Evolutionary conservation across 1,284 basidiomycete species (phyloP).

Genomic region (Ustilago loliicola): DNA sequence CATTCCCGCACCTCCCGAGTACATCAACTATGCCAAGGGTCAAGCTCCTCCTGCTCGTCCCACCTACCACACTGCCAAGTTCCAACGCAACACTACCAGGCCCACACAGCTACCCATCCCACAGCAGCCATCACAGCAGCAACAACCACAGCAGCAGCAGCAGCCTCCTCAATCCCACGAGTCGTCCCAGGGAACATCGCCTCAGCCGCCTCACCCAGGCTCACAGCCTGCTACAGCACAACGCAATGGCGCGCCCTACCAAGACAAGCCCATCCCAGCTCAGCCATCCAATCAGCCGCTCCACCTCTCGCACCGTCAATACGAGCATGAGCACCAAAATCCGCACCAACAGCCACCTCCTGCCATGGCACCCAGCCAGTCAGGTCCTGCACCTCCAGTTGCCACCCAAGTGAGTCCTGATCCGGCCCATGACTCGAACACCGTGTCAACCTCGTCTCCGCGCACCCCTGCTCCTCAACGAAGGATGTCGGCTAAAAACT

Average conservation of each 20-base stretch:
- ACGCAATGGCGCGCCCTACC: conserved; percentile 26
- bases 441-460: conserved; percentile 10
- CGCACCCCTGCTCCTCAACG: conserved; percentile 32
- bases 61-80: conserved; percentile 57
- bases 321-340: conserved; percentile 30
- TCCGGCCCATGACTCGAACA: not conserved
- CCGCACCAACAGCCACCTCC: conserved; percentile 7
- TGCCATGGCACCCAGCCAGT: too few species aligned
- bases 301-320: conserved; percentile 15
- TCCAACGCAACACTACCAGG: conserved; percentile 62
- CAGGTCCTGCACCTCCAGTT: conserved; percentile 15
- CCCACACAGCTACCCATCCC: conserved; percentile 49
- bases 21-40: conserved; percentile 68
- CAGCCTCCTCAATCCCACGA: conserved; percentile 26
- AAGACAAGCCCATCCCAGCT: conserved; percentile 42
- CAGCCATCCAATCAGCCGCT: conserved; percentile 20
- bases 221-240: conserved; percentile 15
- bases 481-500: conserved; percentile 59
- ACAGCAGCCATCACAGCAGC: conserved; percentile 29
- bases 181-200: conserved; percentile 14
- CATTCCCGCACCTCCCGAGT: conserved; percentile 69
- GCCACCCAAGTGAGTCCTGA: conserved; percentile 41
- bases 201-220: conserved; percentile 25
- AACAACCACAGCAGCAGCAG: conserved; percentile 25
- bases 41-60: conserved; percentile 63